A percentile compares a stretch with the other conserved stretches of the same genome.
Evolutionary conservation across 2,329 filamentous ascomycete species (phyloP).

Genomic region (Phialophora macrospora): DNA sequence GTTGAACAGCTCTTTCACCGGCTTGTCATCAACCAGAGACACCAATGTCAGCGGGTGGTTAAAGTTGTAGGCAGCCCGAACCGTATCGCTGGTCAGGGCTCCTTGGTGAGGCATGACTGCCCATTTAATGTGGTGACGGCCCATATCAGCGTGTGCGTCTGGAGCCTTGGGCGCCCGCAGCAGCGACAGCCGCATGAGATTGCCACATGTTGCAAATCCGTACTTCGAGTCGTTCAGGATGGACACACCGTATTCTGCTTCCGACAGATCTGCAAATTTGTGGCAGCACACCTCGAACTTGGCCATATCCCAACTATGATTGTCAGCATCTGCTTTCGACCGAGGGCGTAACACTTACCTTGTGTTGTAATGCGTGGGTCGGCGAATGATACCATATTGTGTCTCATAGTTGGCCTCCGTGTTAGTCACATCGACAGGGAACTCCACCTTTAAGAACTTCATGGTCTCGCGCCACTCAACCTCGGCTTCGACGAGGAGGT

Average conservation of each 20-base stretch:
- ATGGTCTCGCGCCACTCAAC: slow-evolving; percentile 98
- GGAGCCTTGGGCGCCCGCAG: slow-evolving; percentile 89
- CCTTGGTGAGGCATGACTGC: slow-evolving; percentile 86
- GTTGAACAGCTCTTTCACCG: slow-evolving; percentile 41
- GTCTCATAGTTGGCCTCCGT: slow-evolving; percentile 95
- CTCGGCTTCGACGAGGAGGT: slow-evolving; percentile 78
- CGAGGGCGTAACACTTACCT: slow-evolving; percentile 54
- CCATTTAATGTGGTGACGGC: slow-evolving; percentile 82
- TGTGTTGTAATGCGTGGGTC: slow-evolving; percentile 98
- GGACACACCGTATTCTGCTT: slow-evolving; percentile 85
- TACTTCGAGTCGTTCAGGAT: slow-evolving; percentile 96
- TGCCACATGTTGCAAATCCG: slow-evolving; percentile 88
- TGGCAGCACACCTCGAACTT: slow-evolving; percentile 97
- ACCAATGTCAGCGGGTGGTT: slow-evolving; percentile 72
- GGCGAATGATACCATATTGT: slow-evolving; percentile 83
- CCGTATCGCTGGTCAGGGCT: slow-evolving; percentile 70
- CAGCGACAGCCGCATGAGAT: slow-evolving; percentile 84
- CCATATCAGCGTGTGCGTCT: slow-evolving; percentile 94
- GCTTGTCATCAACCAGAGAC: slow-evolving; percentile 32
- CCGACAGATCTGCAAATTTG: slow-evolving; percentile 89
- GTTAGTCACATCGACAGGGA: slow-evolving; percentile 88
- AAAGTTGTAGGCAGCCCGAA: slow-evolving; percentile 86
- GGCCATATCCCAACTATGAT: slow-evolving; percentile 82
- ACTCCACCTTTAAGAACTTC: slow-evolving; percentile 99
- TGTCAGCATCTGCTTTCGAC: slow-evolving; percentile 26